A percentile compares a stretch with the other conserved stretches of the same genome.
Evolutionary conservation across 192 early-diverging fungal genomes (phyloP).

Genomic region (Coemansia sp.): DNA sequence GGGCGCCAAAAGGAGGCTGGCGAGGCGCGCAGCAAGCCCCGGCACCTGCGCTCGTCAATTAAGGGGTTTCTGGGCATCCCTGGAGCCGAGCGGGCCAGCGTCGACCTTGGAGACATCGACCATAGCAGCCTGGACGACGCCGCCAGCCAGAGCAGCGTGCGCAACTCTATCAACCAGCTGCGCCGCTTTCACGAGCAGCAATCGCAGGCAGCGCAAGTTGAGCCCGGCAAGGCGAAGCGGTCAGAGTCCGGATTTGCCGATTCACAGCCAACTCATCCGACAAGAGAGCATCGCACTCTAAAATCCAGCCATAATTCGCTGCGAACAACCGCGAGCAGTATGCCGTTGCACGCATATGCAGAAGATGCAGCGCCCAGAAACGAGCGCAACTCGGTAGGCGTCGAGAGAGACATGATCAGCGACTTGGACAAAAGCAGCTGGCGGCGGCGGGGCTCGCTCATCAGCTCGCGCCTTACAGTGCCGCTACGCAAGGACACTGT

Average conservation of each 20-base stretch:
- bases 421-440: conserved; percentile 32
- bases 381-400: conserved; percentile 29
- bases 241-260: conserved; percentile 13
- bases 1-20: conserved; percentile 36
- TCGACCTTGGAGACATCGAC: conserved; percentile 41
- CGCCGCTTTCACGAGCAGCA: not conserved
- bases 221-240: conserved; percentile 6
- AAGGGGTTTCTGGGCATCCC: conserved; percentile 42
- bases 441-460: conserved; percentile 48
- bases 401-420: conserved; percentile 11
- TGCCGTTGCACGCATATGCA: conserved; percentile 23
- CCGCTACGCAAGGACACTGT: conserved; percentile 25
- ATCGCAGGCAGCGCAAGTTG: not conserved
- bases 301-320: not conserved
- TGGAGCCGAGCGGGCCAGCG: conserved; percentile 33
- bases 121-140: conserved; percentile 6
- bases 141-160: conserved; percentile 5
- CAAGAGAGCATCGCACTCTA: conserved; percentile 1
- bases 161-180: conserved; percentile 1
- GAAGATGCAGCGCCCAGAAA: conserved; percentile 19
- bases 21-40: conserved; percentile 24
- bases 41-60: conserved; percentile 41
- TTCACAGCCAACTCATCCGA: not conserved
- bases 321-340: conserved; percentile 4
- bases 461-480: conserved; percentile 36